These are phyloP conservation scores for Spinellus fusiger DNA, from an alignment of 192 early-diverging fungal species.

Conservation along the genomic window DNA sequence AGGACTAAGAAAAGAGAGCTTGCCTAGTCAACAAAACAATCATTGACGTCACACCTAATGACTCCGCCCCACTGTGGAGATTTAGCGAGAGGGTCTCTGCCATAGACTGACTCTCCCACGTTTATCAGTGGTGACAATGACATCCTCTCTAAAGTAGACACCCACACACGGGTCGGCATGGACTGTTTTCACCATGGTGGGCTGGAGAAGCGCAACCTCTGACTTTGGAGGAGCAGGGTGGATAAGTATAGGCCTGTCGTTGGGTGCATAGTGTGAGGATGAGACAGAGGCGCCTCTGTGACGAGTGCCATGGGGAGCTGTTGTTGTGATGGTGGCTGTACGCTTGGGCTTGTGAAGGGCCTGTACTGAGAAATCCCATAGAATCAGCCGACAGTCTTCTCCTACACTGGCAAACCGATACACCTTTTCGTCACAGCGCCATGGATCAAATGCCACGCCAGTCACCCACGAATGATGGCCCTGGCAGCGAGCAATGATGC, in stretches of 20 bases:
- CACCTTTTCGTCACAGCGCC: conserved; percentile 69
- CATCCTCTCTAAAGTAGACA: conserved; percentile 32
- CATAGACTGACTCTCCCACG: conserved; percentile 26
- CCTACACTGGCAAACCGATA: conserved; percentile 91
- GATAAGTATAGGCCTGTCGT: conserved; percentile 10
- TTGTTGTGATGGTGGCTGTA: background rate
- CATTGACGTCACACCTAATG: conserved; percentile 10
- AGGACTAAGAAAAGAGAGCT: background rate
- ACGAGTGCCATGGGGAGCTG: background rate
- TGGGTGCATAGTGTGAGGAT: conserved; percentile 11
- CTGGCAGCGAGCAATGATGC: conserved; percentile 83
- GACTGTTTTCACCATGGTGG: conserved; percentile 28
- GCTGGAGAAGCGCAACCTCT: conserved; percentile 31
- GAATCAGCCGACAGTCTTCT: conserved; percentile 78
- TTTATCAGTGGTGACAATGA: conserved; percentile 34
- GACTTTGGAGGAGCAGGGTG: conserved; percentile 30
- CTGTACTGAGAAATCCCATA: conserved; percentile 94
- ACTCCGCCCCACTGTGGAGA: background rate
- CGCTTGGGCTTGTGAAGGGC: conserved; percentile 63
- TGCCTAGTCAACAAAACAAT: conserved; percentile 1
- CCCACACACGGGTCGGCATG: conserved; percentile 34
- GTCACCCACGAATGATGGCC: conserved; percentile 89
- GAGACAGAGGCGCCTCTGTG: conserved; percentile 31
- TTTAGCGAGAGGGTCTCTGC: conserved; percentile 17
- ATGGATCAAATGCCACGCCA: conserved; percentile 79